These are phyloP conservation scores for Puya raimondii DNA, from an alignment of 176 grass and related monocot genomes.

Conservation along the genomic window DNA sequence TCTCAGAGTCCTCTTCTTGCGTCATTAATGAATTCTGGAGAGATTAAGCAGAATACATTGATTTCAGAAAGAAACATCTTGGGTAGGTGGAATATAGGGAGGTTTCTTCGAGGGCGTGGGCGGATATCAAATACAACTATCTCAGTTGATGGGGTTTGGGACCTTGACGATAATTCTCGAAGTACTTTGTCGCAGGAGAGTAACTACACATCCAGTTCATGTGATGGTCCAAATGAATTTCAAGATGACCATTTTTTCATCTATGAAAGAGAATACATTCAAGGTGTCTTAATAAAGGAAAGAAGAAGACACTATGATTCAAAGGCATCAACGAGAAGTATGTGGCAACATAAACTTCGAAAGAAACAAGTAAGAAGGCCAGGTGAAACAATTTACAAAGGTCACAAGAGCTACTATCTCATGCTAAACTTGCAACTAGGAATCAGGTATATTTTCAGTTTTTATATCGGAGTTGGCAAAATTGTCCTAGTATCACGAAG, in stretches of 20 bases:
- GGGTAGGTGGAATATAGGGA: conserved; percentile 35
- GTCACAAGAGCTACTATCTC: conserved; percentile 91
- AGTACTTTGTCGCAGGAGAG: conserved; percentile 38
- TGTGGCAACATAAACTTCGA: conserved; percentile 39
- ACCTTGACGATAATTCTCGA: conserved; percentile 40
- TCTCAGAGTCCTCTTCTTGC: conserved; percentile 15
- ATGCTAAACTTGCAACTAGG: conserved; percentile 98
- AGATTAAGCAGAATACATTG: conserved; percentile 21
- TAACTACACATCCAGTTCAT: conserved; percentile 32
- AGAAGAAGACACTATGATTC: conserved; percentile 46
- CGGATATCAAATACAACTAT: conserved; percentile 71
- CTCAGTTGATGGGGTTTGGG: conserved; percentile 24
- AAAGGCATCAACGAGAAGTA: conserved; percentile 29
- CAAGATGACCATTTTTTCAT: conserved; percentile 42
- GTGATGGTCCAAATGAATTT: conserved; percentile 22
- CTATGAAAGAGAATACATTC: conserved; percentile 82
- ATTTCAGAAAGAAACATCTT: conserved; percentile 36
- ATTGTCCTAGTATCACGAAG: too few species aligned
- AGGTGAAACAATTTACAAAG: conserved; percentile 87
- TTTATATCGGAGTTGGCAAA: not conserved
- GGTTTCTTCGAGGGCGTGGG: conserved; percentile 32
- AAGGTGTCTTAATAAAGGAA: conserved; percentile 81
- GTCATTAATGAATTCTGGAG: conserved; percentile 34
- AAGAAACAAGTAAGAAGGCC: conserved; percentile 43
- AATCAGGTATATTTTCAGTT: conserved; percentile 53